phyloP scores from a whole-genome alignment of 768 basidiomycete genomes.

The Rhizopogon roseolus region DNA sequence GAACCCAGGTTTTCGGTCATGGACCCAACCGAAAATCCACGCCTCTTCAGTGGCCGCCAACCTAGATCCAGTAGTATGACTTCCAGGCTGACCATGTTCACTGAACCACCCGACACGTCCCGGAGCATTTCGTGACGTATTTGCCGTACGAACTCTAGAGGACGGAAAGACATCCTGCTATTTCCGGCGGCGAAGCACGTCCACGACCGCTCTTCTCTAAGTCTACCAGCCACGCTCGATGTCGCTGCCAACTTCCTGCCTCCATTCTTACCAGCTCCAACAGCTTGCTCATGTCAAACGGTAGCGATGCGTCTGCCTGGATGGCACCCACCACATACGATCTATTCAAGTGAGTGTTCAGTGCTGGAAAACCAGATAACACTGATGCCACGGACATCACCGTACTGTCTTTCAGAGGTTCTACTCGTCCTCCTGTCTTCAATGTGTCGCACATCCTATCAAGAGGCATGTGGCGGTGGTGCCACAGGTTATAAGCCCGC shows the following conservation, averaged over 20 bases:
- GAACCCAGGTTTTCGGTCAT: too few species aligned
- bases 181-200: background rate
- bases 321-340: slow-evolving; percentile 40
- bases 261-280: slow-evolving; percentile 35
- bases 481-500: slow-evolving; percentile 44
- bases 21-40: too few species aligned
- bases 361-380: background rate
- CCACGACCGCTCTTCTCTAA: slow-evolving; percentile 1
- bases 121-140: too few species aligned
- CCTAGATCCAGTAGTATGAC: too few species aligned
- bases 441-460: slow-evolving; percentile 35
- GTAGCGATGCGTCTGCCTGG: slow-evolving; percentile 32
- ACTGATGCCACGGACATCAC: slow-evolving; percentile 35
- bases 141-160: too few species aligned
- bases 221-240: slow-evolving; percentile 32
- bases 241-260: slow-evolving; percentile 35
- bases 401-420: slow-evolving; percentile 41
- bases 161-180: background rate
- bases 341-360: slow-evolving; percentile 17
- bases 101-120: too few species aligned
- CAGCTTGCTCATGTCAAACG: slow-evolving; percentile 30
- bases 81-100: too few species aligned
- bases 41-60: too few species aligned
- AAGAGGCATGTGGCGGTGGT: slow-evolving; percentile 28
- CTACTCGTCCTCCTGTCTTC: slow-evolving; percentile 21